Base-by-base conservation (phyloP, 2,329 filamentous ascomycete genomes). In the Hypoxylon sp. region DNA sequence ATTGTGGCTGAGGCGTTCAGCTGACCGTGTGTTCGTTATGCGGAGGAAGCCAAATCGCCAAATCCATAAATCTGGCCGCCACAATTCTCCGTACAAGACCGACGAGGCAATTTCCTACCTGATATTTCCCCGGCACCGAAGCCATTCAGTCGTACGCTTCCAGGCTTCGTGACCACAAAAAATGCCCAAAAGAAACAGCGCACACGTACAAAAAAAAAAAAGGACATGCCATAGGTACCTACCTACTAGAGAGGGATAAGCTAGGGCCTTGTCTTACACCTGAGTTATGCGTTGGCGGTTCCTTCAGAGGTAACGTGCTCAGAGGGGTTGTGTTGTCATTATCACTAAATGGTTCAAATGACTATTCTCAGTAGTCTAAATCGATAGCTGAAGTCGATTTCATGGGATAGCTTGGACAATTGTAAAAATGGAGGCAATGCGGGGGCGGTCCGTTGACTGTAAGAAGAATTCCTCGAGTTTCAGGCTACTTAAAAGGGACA, bases 1-100 rank as follows among this genome's bases (percentile, higher is more conserved):
- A 53, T 47, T 56, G 61, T 62, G 62, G 61, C 61, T 64, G 57
- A 63, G 55, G 47, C 31, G 55, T 52, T 59, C 63, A 63, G 62
- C 60, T 65, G 63, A 64, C 52, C 27, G 61, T 55, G 32, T 35
- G 51, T 50, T 19, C 46, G 25, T 47, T 51, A 62, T 61, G 59
- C 60, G 57, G 59, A 62, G 58, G 44, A 56, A 20, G 31, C n/a
- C n/a, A n/a, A n/a, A n/a, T n/a, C n/a, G 21, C 9, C 42, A 32
- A 38, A 48, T 35, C 25, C 13, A 21, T 16, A 45, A 37, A 37
- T 42, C 41, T 49, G 35, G 38, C 53, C 53, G 53, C 53, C 53
- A 57, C 53, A 51, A 54, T 31, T 27, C 38, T 46, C 52, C 34
- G 55, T 56, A 5, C 21, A 25, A 25, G 21, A 6, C 21, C 21